These are phyloP conservation scores for Cladorrhinum sp. DNA, from an alignment of 2,329 filamentous ascomycete species.

Conservation along the genomic window DNA sequence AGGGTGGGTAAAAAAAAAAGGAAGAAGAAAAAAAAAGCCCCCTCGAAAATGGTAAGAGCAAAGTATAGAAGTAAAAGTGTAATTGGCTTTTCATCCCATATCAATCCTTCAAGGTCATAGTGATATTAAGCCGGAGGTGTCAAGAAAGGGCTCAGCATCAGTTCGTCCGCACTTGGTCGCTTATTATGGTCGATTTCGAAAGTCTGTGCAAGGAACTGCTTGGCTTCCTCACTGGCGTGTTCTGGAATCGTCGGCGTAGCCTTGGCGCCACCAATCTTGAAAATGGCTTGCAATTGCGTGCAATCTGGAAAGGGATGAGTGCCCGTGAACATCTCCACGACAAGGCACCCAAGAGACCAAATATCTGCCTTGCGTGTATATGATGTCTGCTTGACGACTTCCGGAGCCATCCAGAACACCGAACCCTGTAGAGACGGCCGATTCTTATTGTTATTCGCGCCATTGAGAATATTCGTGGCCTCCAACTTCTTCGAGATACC, in stretches of 20 bases:
- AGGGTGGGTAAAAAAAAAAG: not conserved
- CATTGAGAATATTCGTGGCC: conserved; percentile 76
- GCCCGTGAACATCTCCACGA: conserved; percentile 99
- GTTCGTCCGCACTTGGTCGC: conserved; percentile 85
- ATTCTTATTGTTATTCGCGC: conserved; percentile 64
- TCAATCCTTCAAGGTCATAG: not conserved
- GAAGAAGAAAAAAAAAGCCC: not conserved
- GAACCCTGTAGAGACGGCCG: conserved; percentile 86
- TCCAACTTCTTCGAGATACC: conserved; percentile 98
- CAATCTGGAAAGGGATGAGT: conserved; percentile 95
- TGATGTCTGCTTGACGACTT: conserved; percentile 95
- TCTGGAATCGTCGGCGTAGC: conserved; percentile 87
- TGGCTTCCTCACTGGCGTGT: conserved; percentile 77
- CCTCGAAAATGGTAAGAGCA: not conserved
- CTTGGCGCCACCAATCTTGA: conserved; percentile 90
- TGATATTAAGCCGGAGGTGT: conserved; percentile 45
- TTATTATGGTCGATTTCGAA: conserved; percentile 96
- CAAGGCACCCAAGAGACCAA: conserved; percentile 93
- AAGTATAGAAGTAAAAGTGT: not conserved
- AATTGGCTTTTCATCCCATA: not conserved
- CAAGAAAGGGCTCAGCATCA: conserved; percentile 81
- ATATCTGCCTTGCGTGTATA: conserved; percentile 99
- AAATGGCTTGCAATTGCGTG: conserved; percentile 95
- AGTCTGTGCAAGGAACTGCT: conserved; percentile 78
- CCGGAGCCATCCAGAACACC: conserved; percentile 99